Conservation (phyloP, 495 filamentous ascomycete genomes). For the Penicillium daleae region DNA sequence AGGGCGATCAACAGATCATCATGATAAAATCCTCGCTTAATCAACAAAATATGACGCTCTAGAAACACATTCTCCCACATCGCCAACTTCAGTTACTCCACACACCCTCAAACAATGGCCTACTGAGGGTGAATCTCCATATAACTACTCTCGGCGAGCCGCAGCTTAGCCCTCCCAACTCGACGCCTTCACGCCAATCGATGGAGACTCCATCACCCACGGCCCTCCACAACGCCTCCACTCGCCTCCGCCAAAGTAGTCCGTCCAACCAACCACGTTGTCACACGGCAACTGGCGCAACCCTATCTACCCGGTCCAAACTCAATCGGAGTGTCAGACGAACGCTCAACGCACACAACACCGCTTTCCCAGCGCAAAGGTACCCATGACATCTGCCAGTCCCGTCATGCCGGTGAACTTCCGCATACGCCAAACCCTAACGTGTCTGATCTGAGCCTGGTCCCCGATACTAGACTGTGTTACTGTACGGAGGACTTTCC, state of each 20-base stretch:
- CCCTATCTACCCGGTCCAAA: constrained; percentile 37
- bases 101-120: not conserved
- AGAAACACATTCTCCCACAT: not conserved
- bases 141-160: not conserved
- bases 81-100: not conserved
- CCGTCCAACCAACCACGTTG: constrained; percentile 18
- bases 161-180: not conserved
- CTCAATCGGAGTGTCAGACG: constrained; percentile 26
- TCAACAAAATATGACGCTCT: not conserved
- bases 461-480: not conserved
- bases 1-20: not conserved
- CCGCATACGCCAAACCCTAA: not conserved
- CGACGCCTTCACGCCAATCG: not conserved
- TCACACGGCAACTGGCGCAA: constrained; percentile 19
- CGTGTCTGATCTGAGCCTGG: not conserved
- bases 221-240: not conserved
- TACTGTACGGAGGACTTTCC: not conserved
- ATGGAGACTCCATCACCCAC: not conserved
- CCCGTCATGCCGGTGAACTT: not conserved
- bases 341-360: constrained; percentile 9
- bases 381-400: constrained; percentile 10
- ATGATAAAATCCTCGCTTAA: not conserved
- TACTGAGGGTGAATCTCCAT: not conserved
- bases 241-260: not conserved
- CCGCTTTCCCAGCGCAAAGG: constrained; percentile 13